These are phyloP conservation scores for Apiospora pterosperma DNA, from an alignment of 2,329 filamentous ascomycete species.

Conservation along the genomic window DNA sequence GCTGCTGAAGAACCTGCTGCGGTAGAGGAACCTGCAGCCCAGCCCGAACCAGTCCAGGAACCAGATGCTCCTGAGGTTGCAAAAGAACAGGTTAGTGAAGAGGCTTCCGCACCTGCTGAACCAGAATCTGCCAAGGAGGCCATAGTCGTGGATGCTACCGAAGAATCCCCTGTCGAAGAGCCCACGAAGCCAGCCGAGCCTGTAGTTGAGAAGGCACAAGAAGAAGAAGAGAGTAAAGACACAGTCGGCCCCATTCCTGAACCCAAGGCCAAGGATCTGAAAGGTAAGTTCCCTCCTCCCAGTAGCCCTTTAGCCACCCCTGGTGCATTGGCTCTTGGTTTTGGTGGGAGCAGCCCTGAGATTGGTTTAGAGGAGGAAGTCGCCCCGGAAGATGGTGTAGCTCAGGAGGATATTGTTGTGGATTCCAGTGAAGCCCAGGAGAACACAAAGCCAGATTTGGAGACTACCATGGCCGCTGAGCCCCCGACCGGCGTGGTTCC, in stretches of 20 bases:
- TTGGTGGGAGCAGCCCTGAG: constrained; percentile 20
- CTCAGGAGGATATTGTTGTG: not conserved
- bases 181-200: not conserved
- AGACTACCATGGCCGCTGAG: not conserved
- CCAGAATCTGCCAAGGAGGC: not conserved
- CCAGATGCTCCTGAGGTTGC: constrained; percentile 4
- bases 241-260: constrained; percentile 34
- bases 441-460: not conserved
- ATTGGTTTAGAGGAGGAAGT: constrained; percentile 5
- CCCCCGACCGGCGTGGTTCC: not conserved
- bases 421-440: not conserved
- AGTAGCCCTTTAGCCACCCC: constrained; percentile 29
- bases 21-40: not conserved
- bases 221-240: constrained; percentile 36
- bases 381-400: not conserved
- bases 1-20: not conserved
- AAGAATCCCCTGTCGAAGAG: not conserved
- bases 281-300: constrained; percentile 40
- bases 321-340: constrained; percentile 26
- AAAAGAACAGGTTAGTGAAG: constrained; percentile 6
- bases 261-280: constrained; percentile 32
- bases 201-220: constrained; percentile 8
- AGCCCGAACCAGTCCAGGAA: not conserved
- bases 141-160: not conserved
- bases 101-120: not conserved